phyloP scores from a whole-genome alignment of 495 filamentous ascomycete genomes.

The Penicillium robsamsonii region DNA sequence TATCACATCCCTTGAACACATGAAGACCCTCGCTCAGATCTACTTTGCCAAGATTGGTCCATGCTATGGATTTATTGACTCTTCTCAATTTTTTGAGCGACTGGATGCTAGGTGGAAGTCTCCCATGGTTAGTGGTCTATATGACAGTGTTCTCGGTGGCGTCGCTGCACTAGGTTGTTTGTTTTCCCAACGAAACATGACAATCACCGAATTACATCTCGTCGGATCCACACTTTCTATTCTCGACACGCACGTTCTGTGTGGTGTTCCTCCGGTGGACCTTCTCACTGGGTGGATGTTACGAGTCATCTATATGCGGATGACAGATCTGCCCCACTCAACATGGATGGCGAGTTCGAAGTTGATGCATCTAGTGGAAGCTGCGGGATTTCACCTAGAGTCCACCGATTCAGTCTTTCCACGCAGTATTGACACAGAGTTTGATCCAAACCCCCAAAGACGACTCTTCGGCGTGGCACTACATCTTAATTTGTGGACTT shows the following conservation, averaged over 20 bases:
- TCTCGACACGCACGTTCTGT: slow-evolving; percentile 31
- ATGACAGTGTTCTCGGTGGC: slow-evolving; percentile 44
- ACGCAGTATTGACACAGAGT: slow-evolving; percentile 7
- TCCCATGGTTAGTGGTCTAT: slow-evolving; percentile 15
- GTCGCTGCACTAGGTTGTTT: slow-evolving; percentile 44
- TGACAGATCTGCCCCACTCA: slow-evolving; percentile 45
- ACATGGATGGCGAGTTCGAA: slow-evolving; percentile 51
- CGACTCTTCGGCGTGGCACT: slow-evolving; percentile 43
- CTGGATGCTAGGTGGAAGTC: slow-evolving; percentile 35
- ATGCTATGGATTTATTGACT: slow-evolving; percentile 50
- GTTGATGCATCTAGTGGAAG: slow-evolving; percentile 53
- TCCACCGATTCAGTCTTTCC: slow-evolving; percentile 19
- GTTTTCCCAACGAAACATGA: slow-evolving; percentile 34
- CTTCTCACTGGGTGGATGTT: slow-evolving; percentile 46
- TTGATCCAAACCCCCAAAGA: slow-evolving; percentile 34
- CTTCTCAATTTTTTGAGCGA: slow-evolving; percentile 24
- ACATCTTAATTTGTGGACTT: slow-evolving; percentile 46
- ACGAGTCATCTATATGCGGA: slow-evolving; percentile 45
- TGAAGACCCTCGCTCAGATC: slow-evolving; percentile 34
- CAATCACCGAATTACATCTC: slow-evolving; percentile 35
- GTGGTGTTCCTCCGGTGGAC: slow-evolving; percentile 27
- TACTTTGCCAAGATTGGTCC: slow-evolving; percentile 50
- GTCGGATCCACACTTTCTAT: slow-evolving; percentile 33
- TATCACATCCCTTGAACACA: slow-evolving; percentile 35
- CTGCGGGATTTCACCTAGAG: slow-evolving; percentile 46